Conservation (phyloP, 2,329 filamentous ascomycete species). For the Penicillium olsonii region DNA sequence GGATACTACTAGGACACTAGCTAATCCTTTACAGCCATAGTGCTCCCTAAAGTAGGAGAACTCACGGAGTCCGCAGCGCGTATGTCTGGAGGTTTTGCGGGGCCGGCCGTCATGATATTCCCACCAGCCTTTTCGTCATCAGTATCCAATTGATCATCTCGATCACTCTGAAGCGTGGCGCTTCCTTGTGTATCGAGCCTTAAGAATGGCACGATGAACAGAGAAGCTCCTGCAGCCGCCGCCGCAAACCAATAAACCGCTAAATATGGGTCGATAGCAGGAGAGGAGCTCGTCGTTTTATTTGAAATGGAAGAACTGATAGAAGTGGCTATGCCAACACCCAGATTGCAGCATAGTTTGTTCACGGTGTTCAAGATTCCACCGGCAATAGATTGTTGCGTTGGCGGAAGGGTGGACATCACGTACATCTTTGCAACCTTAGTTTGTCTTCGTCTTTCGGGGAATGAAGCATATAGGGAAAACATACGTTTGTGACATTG, state of each 20-base stretch:
- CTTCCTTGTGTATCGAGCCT: conserved; percentile 32
- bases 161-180: background rate
- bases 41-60: conserved; percentile 1
- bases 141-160: background rate
- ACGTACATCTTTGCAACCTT: conserved; percentile 61
- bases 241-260: conserved; percentile 33
- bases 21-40: background rate
- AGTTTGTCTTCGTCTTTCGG: conserved; percentile 3
- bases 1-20: background rate
- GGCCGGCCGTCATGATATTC: background rate
- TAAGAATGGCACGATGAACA: conserved; percentile 33
- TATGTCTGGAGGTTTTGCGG: background rate
- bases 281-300: conserved; percentile 17
- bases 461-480: background rate
- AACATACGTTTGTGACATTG: conserved; percentile 65
- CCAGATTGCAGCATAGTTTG: conserved; percentile 60
- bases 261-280: conserved; percentile 30
- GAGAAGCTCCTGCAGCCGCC: conserved; percentile 26
- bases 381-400: conserved; percentile 67
- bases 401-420: conserved; percentile 62
- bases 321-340: conserved; percentile 61
- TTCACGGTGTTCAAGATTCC: conserved; percentile 69
- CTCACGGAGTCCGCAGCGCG: background rate
- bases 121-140: conserved; percentile 1
- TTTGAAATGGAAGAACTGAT: conserved; percentile 24